Evolutionary conservation across 78 protist genomes (phyloP), one percentile per base, ranked within the genome.

Genomic region (Cavenderia fasciculata): DNA sequence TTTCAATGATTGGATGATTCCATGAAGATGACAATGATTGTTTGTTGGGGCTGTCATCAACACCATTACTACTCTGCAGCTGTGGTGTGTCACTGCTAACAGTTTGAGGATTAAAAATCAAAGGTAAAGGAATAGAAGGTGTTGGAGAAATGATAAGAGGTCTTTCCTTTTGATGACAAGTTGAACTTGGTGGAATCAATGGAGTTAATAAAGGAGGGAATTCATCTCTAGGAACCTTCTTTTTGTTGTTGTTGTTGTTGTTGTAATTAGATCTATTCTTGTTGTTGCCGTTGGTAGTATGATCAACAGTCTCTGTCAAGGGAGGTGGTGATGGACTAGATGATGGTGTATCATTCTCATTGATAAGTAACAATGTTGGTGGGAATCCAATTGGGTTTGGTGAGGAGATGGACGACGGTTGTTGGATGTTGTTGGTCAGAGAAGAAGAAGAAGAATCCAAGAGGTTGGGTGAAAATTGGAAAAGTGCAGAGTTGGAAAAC

Each of bases 141-240:
- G 63, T 27, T 10, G 63, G 2, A 21, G 27, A 8, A 3, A 27
- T 36, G n/a, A 36, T 7, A 57, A 57, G 63, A 21, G 11, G 2
- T 23, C 41, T 29, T 25, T 29, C n/a, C 6, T 29, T 29, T 25
- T 16, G 41, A 25, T n/a, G 27, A 52, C n/a, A n/a, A 25, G 5
- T 27, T 10, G 34, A 18, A 6, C 27, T 18, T 27, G 10, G 2
- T 27, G n/a, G 63, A 27, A 36, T 29, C 6, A 57, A 7, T 10
- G 7, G 41, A 57, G 27, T 25, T 27, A 61, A 49, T 3, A 70
- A 18, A 23, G 76, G 76, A 33, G 76, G 76, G 43, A 70, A 70
- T 21, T 29, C 57, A 49, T 70, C 61, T 70, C 51, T 21, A 19
- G 21, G 7, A n/a, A 14, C 11, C 25, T 54, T 52, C 59, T 54